Evolutionary conservation across 441 rosid genomes (phyloP), one percentile per base, ranked within the genome.

Genomic region (Bocquillonia castaneifolia): DNA sequence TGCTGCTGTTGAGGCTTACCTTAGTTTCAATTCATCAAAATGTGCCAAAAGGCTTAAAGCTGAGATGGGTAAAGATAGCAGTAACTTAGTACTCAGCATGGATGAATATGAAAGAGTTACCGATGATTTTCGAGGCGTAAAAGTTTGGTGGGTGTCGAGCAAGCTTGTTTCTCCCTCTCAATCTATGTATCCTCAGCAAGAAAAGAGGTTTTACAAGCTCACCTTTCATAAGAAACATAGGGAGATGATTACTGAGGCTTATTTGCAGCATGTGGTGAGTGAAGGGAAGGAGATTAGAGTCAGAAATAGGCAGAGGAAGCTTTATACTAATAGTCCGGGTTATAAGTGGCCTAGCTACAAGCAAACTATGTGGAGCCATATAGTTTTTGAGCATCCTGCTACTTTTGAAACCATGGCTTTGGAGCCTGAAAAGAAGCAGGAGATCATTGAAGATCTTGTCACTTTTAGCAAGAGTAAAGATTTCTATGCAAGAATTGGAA

Each of bases 361-460:
- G 82, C 83, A 69, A 36, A 81, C 88, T 5, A 71, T 83, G 80
- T 88, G 96, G 93, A 90, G 93, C 61, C 89, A 83, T 47, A 84
- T 88, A 20, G 84, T 77, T 28, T 90, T 90, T 29, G 86, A 90
- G 72, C 93, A 90, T 76, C 96, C 93, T 0, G 86, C 92, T n/a
- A 85, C 84, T 6, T 86, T 90, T 40, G 85, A 85, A 10, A 85
- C 89, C n/a, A 73, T 88, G 82, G 96, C 90, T 6, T 65, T 88
- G 82, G 93, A 88, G 67, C 84, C 84, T 0, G 79, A 79, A 63
- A 85, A 74, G 84, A 90, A 86, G 79, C 75, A 72, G 69, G 93
- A 85, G 77, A 85, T 90, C 10, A 73, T 86, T 50, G 83, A 82
- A 66, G 96, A 89, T 77, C 84, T 87, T 56, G 48, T 68, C 55